Conservation (phyloP, 2,329 filamentous ascomycete species). For the Alternaria novae-zelandiae region DNA sequence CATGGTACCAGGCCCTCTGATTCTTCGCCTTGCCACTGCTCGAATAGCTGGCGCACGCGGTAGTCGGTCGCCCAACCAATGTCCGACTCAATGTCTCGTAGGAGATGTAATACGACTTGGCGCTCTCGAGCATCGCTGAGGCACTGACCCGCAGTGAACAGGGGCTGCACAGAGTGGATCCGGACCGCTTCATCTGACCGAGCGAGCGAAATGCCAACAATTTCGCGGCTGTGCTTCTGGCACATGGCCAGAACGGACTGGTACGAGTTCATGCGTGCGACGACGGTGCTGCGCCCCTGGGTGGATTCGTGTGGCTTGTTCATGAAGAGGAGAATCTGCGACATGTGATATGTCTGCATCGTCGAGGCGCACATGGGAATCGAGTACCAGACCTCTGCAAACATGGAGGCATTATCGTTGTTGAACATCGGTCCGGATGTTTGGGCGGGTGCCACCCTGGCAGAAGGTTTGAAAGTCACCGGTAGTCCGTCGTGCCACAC, state of each 20-base stretch:
- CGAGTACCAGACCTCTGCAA: conserved; percentile 68
- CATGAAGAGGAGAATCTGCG: conserved; percentile 65
- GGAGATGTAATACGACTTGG: conserved; percentile 60
- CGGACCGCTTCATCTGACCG: conserved; percentile 63
- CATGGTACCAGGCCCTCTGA: conserved; percentile 30
- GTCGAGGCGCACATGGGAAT: conserved; percentile 69
- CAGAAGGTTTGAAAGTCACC: conserved; percentile 64
- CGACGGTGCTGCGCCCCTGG: conserved; percentile 59
- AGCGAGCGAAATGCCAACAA: conserved; percentile 65
- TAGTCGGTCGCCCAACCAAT: conserved; percentile 70
- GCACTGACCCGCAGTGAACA: conserved; percentile 69
- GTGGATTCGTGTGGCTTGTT: conserved; percentile 66
- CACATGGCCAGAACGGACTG: conserved; percentile 63
- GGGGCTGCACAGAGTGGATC: conserved; percentile 64
- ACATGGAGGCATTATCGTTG: conserved; percentile 44
- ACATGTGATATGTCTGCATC: conserved; percentile 71
- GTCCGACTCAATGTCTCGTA: conserved; percentile 67
- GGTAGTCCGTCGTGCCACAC: conserved; percentile 66
- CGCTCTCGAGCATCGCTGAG: conserved; percentile 62
- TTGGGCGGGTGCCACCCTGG: conserved; percentile 52
- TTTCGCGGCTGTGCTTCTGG: conserved; percentile 65
- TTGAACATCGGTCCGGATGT: conserved; percentile 28
- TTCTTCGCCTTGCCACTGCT: conserved; percentile 54
- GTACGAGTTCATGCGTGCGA: conserved; percentile 62
- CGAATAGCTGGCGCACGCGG: conserved; percentile 61